These are phyloP conservation scores for Colletotrichum acutatum DNA, from an alignment of 2,329 filamentous ascomycete genomes.

Conservation along the genomic window DNA sequence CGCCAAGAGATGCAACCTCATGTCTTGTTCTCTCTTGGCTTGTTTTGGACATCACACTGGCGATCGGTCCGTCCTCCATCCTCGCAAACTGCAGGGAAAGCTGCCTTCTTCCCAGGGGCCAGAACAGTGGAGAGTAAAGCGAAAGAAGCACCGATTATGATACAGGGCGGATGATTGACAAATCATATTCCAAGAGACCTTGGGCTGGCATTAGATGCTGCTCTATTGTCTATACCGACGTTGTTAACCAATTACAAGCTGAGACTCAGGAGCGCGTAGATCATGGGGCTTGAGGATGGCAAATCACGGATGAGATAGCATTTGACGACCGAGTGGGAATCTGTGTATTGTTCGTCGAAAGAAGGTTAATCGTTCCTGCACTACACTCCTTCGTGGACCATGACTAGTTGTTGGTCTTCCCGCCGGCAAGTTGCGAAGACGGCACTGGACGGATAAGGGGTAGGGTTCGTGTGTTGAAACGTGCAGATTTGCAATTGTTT, in stretches of 20 bases:
- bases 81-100: not conserved
- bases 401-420: not conserved
- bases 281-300: not conserved
- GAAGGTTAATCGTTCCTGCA: conserved; percentile 4
- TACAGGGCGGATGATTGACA: no score
- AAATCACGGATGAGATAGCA: not conserved
- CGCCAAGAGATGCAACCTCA: conserved; percentile 9
- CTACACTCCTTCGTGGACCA: not conserved
- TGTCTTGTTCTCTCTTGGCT: not conserved
- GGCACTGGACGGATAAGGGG: not conserved
- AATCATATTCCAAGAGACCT: not conserved
- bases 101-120: not conserved
- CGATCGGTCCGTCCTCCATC: not conserved
- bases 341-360: not conserved
- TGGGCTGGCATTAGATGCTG: not conserved
- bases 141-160: not conserved
- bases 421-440: not conserved
- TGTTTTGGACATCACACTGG: not conserved
- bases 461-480: conserved; percentile 26
- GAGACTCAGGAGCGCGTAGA: not conserved
- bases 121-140: not conserved
- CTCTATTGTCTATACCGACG: not conserved
- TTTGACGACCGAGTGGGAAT: not conserved
- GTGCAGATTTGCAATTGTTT: conserved; percentile 9
- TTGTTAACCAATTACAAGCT: not conserved